Evolutionary conservation across 2,329 filamentous ascomycete species (phyloP).

Genomic region (Beauveria rudraprayagi): DNA sequence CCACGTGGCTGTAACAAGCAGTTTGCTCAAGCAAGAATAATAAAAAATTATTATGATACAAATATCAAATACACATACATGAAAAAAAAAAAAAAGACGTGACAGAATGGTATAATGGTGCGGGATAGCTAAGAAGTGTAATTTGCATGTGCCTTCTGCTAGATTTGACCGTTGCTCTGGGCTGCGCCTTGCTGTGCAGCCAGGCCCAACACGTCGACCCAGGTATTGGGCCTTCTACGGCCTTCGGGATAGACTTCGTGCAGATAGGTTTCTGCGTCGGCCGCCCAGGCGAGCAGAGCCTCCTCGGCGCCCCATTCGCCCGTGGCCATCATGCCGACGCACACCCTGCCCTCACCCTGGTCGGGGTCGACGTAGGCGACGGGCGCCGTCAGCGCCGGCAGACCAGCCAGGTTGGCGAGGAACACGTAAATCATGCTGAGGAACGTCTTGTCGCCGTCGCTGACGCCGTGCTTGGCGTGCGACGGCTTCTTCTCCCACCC

Average conservation of each 20-base stretch:
- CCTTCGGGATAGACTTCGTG: constrained; percentile 39
- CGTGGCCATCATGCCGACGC: constrained; percentile 55
- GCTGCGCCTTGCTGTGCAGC: not conserved
- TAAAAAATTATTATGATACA: not conserved
- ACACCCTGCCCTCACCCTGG: constrained; percentile 50
- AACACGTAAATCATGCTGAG: constrained; percentile 79
- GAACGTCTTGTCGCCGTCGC: constrained; percentile 65
- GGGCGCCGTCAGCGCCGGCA: constrained; percentile 66
- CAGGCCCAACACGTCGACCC: constrained; percentile 47
- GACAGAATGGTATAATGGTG: not conserved
- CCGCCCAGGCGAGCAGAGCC: constrained; percentile 51
- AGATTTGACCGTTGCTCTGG: not conserved
- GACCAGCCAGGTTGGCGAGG: constrained; percentile 74
- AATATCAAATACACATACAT: not conserved
- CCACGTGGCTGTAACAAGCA: not conserved
- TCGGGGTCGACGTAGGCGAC: constrained; percentile 60
- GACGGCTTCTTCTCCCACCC: constrained; percentile 60
- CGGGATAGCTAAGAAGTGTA: not conserved
- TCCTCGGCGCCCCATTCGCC: constrained; percentile 62
- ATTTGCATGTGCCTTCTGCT: not conserved
- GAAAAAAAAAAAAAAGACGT: not conserved
- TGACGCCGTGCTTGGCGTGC: constrained; percentile 62
- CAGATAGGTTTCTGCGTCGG: constrained; percentile 48
- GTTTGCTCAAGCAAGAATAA: not conserved
- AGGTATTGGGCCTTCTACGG: constrained; percentile 42